Evolutionary conservation across 2,329 filamentous ascomycete species (phyloP), one percentile per base, ranked within the genome.

Genomic region (Herpomyces periplanetae): DNA sequence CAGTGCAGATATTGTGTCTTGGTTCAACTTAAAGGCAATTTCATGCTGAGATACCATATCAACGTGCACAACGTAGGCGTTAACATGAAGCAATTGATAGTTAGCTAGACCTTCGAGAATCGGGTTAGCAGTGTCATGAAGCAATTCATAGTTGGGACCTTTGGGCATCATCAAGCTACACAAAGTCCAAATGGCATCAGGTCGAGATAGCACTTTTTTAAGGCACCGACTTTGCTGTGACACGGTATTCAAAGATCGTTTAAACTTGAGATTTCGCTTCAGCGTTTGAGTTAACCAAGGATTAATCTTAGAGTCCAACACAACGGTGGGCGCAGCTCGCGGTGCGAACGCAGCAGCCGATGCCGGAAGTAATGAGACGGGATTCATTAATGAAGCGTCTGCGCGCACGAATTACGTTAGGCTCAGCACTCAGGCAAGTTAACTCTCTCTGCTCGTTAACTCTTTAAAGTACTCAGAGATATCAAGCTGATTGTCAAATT

Each of bases 1-100:
- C 27, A 96, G 54, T 20, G 65, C 45, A 33, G 87, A 71, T 42
- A 96, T 96, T 25, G 73, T 71, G 37, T 91, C 80, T 23, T 61
- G 55, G 10, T 73, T 91, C 33, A 96, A 53, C 52, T 96, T 96
- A 53, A 73, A 91, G 29, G 73, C 80, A 33, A 96, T 71, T 45
- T 91, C 80, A 38, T 85, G 80, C 41, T 73, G 64, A 32, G 84
- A 57, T 24, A 96, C 75, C 71, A 91, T 87, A 45, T 96, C 80
- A 40, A 96, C 71, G 40, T 91, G 75, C 25, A 96, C 80, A 30
- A 91, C 75, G 39, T 96, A 96, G 20, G 80, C 80, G 43, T 91
- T 73, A 30, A 91, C 47, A 37, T 88, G 69, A 34, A 88, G 47
- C 34, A 88, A 54, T 45, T 84, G 64, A 41, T 75, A 80, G 51